Evolutionary conservation across 1,139 yeast species (phyloP).

Genomic region (Pneumocystis sp.): DNA sequence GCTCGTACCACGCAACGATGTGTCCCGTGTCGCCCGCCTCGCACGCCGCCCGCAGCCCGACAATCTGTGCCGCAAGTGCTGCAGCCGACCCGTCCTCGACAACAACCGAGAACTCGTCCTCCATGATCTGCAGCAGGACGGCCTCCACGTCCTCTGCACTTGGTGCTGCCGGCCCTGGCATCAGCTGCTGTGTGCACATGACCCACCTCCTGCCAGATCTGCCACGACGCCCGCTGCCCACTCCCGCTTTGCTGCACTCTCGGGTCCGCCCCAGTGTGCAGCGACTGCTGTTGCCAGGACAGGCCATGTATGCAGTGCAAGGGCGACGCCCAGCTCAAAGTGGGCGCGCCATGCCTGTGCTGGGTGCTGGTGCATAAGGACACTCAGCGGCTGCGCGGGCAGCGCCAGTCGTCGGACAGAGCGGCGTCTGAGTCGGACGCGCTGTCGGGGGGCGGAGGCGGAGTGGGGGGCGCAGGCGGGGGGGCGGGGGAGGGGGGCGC

Average conservation of each 20-base stretch:
- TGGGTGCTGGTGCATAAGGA: neutral
- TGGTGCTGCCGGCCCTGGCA: constrained; percentile 47
- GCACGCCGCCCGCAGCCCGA: constrained; percentile 55
- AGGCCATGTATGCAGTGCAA: constrained; percentile 82
- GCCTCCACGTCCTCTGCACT: constrained; percentile 75
- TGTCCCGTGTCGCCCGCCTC: constrained; percentile 34
- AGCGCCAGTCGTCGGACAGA: too few relatives aligned
- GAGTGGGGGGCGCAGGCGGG: too few relatives aligned
- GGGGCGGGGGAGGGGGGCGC: too few relatives aligned
- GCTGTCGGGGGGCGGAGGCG: too few relatives aligned
- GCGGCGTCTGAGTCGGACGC: too few relatives aligned
- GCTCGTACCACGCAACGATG: constrained; percentile 46
- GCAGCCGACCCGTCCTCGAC: constrained; percentile 83
- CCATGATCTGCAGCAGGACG: constrained; percentile 73
- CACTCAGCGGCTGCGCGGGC: too few relatives aligned
- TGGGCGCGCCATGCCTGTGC: neutral
- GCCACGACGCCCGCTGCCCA: constrained; percentile 80
- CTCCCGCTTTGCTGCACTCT: constrained; percentile 78
- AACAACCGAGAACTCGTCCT: constrained; percentile 80
- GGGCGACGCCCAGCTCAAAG: constrained; percentile 36
- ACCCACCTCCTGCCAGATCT: constrained; percentile 37
- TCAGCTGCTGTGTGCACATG: neutral
- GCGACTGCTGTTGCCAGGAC: constrained; percentile 82
- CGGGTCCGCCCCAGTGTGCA: constrained; percentile 93
- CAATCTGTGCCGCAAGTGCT: constrained; percentile 48